These are phyloP conservation scores for Hypholoma sublateritium DNA, from an alignment of 768 basidiomycete species.

Conservation along the genomic window DNA sequence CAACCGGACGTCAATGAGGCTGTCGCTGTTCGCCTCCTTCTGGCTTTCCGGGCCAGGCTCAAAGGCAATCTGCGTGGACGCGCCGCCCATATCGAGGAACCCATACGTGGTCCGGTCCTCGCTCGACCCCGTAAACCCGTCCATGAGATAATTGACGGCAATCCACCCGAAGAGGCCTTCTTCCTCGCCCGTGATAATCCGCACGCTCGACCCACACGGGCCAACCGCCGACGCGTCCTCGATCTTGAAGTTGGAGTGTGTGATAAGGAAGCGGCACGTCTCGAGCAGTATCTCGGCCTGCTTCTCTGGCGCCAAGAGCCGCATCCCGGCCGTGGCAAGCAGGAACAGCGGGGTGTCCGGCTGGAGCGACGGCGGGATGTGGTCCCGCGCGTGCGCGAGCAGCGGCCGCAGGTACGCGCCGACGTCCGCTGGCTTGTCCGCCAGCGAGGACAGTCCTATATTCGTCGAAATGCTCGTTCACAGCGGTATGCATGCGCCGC, in stretches of 20 bases:
- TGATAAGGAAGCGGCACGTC: conserved; percentile 74
- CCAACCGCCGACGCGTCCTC: conserved; percentile 64
- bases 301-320: conserved; percentile 67
- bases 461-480: background rate
- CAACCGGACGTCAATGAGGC: conserved; percentile 78
- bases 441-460: conserved; percentile 85
- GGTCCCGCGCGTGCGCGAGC: conserved; percentile 74
- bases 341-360: conserved; percentile 88
- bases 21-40: conserved; percentile 55
- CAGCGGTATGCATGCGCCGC: background rate
- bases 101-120: conserved; percentile 84
- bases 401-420: conserved; percentile 78
- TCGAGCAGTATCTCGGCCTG: conserved; percentile 73
- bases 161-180: conserved; percentile 99
- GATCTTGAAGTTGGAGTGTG: conserved; percentile 78
- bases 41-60: conserved; percentile 72
- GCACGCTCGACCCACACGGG: conserved; percentile 89
- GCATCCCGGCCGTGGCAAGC: conserved; percentile 97
- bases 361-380: conserved; percentile 87
- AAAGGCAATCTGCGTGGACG: conserved; percentile 98
- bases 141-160: conserved; percentile 98
- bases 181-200: conserved; percentile 96
- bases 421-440: conserved; percentile 66
- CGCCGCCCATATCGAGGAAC: conserved; percentile 99
- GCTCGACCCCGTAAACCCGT: conserved; percentile 71